Percentiles rank a stretch among this genome's conserved stretches.
Conservation (phyloP, 2,329 filamentous ascomycete species). For the Drechslerella dactyloides region DNA sequence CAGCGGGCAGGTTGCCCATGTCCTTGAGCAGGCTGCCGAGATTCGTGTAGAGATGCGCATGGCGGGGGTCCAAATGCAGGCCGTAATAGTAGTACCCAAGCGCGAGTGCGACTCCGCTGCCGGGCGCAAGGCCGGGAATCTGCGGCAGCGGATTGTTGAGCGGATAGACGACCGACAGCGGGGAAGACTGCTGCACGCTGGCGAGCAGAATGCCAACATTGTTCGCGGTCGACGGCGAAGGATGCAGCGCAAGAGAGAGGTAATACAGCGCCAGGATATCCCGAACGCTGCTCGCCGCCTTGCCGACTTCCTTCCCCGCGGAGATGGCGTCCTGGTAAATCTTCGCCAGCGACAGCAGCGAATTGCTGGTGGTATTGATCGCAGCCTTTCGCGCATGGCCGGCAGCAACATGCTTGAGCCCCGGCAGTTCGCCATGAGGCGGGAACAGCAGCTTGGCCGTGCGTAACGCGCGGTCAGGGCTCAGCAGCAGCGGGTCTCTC, state of each 20-base stretch:
- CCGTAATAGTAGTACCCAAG: slow-evolving; percentile 96
- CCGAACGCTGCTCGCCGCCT: slow-evolving; percentile 76
- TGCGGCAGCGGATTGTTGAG: slow-evolving; percentile 61
- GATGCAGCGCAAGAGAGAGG: slow-evolving; percentile 88
- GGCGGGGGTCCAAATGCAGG: slow-evolving; percentile 79
- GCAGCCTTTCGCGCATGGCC: slow-evolving; percentile 77
- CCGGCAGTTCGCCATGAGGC: slow-evolving; percentile 76
- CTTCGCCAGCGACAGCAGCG: slow-evolving; percentile 89
- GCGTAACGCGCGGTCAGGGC: slow-evolving; percentile 80
- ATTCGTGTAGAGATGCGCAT: slow-evolving; percentile 97
- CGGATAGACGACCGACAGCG: slow-evolving; percentile 56
- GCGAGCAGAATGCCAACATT: slow-evolving; percentile 98
- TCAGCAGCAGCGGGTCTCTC: slow-evolving; percentile 74
- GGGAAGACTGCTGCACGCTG: slow-evolving; percentile 76
- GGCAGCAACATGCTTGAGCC: slow-evolving; percentile 74
- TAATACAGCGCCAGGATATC: slow-evolving; percentile 97
- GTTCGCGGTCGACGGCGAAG: slow-evolving; percentile 95
- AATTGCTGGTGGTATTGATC: slow-evolving; percentile 93
- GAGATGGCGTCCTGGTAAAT: slow-evolving; percentile 98
- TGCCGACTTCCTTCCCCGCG: slow-evolving; percentile 67
- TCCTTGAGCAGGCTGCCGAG: slow-evolving; percentile 94
- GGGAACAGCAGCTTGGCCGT: slow-evolving; percentile 85
- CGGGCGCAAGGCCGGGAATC: slow-evolving; percentile 77
- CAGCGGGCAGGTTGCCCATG: slow-evolving; percentile 86
- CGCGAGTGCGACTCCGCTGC: slow-evolving; percentile 85